Evolutionary conservation across 768 basidiomycete genomes (phyloP), one percentile per base, ranked within the genome.

Genomic region (Russula abietina): DNA sequence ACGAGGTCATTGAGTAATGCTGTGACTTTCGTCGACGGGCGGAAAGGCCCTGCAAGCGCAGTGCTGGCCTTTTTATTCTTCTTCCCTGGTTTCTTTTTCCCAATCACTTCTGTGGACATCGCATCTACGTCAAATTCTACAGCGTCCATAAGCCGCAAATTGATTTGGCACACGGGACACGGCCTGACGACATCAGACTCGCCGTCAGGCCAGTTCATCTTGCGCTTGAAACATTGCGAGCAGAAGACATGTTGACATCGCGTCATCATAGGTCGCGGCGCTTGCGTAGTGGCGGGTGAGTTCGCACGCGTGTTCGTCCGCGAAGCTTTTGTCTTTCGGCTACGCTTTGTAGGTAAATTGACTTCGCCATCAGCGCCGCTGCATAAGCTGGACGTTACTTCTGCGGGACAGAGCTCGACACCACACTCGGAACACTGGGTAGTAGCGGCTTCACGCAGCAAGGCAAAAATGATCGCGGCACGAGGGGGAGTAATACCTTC

Each of bases 161-260:
- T 82, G 1, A 79, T 77, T 65, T 89, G 85, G 73, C 97, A 99
- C 11, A 85, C 83, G 19, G 88, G 83, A 71, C 97, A 99, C 9
- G 80, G 77, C 19, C 83, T 81, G 54, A 73, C 75, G n/a, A 77
- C 73, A 57, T 86, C 84, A 24, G 81, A 73, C 22, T 80, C 67
- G 46, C 87, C 80, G 64, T 86, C 83, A 1, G 93, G 91, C 88
- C 90, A 98, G 65, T 81, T 91, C 46, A 93, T 83, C n/a, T 81
- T 83, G 65, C 79, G 76, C 45, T 87, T 84, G 80, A 93, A 98
- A 75, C 97, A 99, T 30, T 77, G 77, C 11, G 87, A 69, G 75
- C 97, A 99, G 74, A 91, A 98, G 33, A 98, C 80, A 73, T 99
- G 97, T 69, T 93, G 91, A 72, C 97, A 99, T 65, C 89, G 84